Evolutionary conservation across 164 flowering plant species (phyloP).

Genomic region (Vitis rupestris): DNA sequence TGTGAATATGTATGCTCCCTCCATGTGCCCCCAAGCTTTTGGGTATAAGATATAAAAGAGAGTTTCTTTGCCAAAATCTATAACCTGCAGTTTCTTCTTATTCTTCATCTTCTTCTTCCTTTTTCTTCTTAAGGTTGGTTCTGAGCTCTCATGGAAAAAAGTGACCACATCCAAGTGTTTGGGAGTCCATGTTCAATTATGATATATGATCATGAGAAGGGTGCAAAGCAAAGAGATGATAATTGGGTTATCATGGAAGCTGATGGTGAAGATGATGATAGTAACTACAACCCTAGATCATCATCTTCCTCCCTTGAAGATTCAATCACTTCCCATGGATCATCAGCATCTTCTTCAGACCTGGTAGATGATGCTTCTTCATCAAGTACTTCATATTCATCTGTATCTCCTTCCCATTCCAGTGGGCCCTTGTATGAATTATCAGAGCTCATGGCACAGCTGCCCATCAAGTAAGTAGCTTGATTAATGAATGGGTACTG

Average conservation of each 20-base stretch:
- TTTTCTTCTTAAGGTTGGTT: background rate
- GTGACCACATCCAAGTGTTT: background rate
- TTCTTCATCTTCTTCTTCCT: background rate
- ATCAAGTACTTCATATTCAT: conserved; percentile 1
- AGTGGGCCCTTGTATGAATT: conserved; percentile 37
- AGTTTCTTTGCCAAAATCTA: background rate
- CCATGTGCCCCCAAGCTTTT: background rate
- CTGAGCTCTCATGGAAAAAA: conserved; percentile 1
- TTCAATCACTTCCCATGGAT: conserved; percentile 22
- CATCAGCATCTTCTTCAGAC: conserved; percentile 34
- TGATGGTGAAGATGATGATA: conserved; percentile 8
- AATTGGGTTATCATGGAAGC: conserved; percentile 18
- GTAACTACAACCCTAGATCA: conserved; percentile 1
- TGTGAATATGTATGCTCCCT: background rate
- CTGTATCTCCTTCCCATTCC: conserved; percentile 17
- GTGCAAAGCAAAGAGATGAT: conserved; percentile 5
- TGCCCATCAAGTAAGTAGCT: conserved; percentile 55
- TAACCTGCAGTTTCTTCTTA: background rate
- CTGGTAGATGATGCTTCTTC: conserved; percentile 51
- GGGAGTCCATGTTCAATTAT: conserved; percentile 2
- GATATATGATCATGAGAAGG: background rate
- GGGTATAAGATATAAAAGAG: background rate
- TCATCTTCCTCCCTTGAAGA: conserved; percentile 18
- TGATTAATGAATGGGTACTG: background rate
- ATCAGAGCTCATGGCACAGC: conserved; percentile 51